phyloP scores from a whole-genome alignment of 306 rosid species.

The Acacia melanoxylon region DNA sequence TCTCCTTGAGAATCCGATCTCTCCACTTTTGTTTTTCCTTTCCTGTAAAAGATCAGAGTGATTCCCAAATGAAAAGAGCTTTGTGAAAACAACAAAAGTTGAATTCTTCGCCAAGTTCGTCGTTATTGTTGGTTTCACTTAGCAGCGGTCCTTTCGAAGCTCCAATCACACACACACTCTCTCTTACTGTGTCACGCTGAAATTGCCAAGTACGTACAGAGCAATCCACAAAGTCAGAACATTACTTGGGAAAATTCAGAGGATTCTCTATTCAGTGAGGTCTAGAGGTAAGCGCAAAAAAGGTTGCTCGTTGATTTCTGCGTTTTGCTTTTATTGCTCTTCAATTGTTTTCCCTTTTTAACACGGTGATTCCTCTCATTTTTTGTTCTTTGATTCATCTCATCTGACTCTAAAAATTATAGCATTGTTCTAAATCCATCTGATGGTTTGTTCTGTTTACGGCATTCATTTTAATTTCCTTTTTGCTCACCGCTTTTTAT shows the following conservation, averaged over 20 bases:
- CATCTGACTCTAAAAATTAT: background rate
- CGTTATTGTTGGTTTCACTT: conserved; percentile 16
- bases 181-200: background rate
- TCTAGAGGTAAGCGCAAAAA: background rate
- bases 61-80: background rate
- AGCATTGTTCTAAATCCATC: conserved; percentile 2
- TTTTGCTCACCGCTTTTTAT: background rate
- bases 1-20: background rate
- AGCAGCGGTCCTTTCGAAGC: conserved; percentile 42
- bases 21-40: background rate
- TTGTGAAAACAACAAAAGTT: background rate
- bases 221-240: background rate
- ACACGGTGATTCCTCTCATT: conserved; percentile 15
- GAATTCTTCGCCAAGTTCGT: conserved; percentile 27
- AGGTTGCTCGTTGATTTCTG: conserved; percentile 19
- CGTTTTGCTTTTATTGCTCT: background rate
- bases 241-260: background rate
- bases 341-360: conserved; percentile 1
- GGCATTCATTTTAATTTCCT: background rate
- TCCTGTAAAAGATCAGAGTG: background rate
- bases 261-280: background rate
- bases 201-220: background rate
- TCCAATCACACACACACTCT: background rate
- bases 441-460: background rate
- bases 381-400: background rate